Percentiles rank a stretch among this genome's conserved stretches.
These are phyloP conservation scores for Arxiozyma slooffiae DNA, from an alignment of 1,139 yeast species.

Conservation along the genomic window DNA sequence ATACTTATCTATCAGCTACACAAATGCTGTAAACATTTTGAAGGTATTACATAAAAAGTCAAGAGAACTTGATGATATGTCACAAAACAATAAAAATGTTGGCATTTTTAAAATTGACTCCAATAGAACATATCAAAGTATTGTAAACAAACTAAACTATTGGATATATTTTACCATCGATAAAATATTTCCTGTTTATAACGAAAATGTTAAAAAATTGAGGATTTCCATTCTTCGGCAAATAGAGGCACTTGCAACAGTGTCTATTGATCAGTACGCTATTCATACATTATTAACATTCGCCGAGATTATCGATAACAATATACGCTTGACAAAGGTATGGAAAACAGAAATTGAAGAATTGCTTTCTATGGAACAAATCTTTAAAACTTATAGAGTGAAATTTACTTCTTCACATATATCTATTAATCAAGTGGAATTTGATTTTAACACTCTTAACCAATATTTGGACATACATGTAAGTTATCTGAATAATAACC, in stretches of 20 bases:
- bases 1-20: background rate
- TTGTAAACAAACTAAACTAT: conserved; percentile 9
- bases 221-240: background rate
- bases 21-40: background rate
- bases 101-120: background rate
- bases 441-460: conserved; percentile 38
- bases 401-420: conserved; percentile 50
- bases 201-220: conserved; percentile 4
- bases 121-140: background rate
- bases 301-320: background rate
- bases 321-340: background rate
- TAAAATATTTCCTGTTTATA: conserved; percentile 8
- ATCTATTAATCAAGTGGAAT: conserved; percentile 53
- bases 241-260: background rate
- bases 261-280: background rate
- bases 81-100: background rate
- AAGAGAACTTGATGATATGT: background rate
- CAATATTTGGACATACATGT: conserved; percentile 37
- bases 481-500: conserved; percentile 36
- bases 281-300: background rate
- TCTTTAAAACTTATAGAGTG: conserved; percentile 34
- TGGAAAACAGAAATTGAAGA: conserved; percentile 2
- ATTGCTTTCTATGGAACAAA: conserved; percentile 1
- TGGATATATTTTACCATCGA: conserved; percentile 12
- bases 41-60: background rate